Evolutionary conservation across 2,329 filamentous ascomycete genomes (phyloP).

Genomic region (Blumeria graminis): DNA sequence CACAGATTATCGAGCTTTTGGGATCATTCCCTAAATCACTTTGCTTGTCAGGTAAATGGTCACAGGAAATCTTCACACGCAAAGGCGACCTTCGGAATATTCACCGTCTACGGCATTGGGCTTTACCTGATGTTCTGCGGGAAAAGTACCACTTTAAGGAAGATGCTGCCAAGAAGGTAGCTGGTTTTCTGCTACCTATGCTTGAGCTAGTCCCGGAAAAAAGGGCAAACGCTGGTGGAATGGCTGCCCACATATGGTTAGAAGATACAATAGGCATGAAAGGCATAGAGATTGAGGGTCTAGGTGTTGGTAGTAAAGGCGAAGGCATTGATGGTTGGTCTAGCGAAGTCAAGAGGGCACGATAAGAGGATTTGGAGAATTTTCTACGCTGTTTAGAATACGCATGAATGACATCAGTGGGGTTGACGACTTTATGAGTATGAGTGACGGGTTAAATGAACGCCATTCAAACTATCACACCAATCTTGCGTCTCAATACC

Average conservation of each 20-base stretch:
- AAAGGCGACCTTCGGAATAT: conserved; percentile 96
- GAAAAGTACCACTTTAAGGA: conserved; percentile 94
- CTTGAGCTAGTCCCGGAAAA: conserved; percentile 70
- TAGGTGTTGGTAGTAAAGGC: conserved; percentile 59
- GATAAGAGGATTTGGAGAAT: neutral
- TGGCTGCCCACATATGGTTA: conserved; percentile 68
- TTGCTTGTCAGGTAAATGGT: conserved; percentile 87
- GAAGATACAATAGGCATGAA: conserved; percentile 79
- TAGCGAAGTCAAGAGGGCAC: conserved; percentile 65
- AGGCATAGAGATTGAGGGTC: conserved; percentile 41
- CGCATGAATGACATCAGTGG: too few relatives aligned
- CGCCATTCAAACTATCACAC: too few relatives aligned
- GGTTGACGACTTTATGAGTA: too few relatives aligned
- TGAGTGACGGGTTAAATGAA: too few relatives aligned
- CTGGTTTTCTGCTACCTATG: conserved; percentile 74
- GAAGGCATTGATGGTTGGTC: conserved; percentile 93
- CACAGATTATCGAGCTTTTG: conserved; percentile 91
- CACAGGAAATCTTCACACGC: conserved; percentile 94
- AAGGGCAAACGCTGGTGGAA: conserved; percentile 84
- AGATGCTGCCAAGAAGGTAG: conserved; percentile 54
- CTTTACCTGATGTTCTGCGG: conserved; percentile 68
- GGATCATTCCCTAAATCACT: conserved; percentile 82
- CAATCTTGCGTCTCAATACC: too few relatives aligned
- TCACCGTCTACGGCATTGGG: conserved; percentile 88
- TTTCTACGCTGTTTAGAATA: too few relatives aligned